Base-by-base conservation (phyloP, 352 stramenopile species). In the Aphanomyces invadans region DNA sequence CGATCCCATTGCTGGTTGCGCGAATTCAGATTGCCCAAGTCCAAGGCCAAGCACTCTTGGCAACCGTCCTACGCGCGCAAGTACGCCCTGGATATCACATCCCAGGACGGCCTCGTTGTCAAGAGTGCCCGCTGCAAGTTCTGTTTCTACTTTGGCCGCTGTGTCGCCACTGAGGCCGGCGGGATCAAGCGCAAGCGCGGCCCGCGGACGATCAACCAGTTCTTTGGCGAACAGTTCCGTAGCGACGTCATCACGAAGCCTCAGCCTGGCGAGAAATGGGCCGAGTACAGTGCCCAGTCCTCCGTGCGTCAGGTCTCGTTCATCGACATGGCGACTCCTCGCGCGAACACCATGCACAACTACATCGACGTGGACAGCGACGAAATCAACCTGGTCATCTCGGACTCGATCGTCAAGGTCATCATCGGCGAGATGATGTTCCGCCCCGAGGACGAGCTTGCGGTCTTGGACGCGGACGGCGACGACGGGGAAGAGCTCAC, bases 391-490 rank as follows among this genome's bases (percentile, higher is more conserved):
- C 26, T 29, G 15, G 36, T 17, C 15, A 59, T 59, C 25, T 9
- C 19, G 25, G 12, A 4, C 12, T 17, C 23, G 12, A 59, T 59
- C 26, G 51, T 59, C 51, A n/a, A 59, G 21, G 51, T 38, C 23
- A 36, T 59, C 51, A 59, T 59, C 26, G 51, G 51, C 29, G n/a
- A 59, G 5, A 12, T 59, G 4, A 23, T 59, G 12, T 59, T 59
- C 36, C 51, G 51, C 9, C 51, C 51, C 51, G 51, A 59, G 15
- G 4, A 59, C 51, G 51, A 59, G 11, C 12, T 36, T 12, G n/a
- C n/a, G n/a, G n/a, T n/a, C n/a, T n/a, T n/a, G n/a, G 51, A 59
- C 21, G 51, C 19, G 25, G 51, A 59, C 51, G 51, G n/a, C 12
- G 51, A 59, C 51, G 51, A 39, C 19, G 9, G 10, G 4, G 23